phyloP scores from a whole-genome alignment of 495 filamentous ascomycete species.

The Thermothielavioides terrestris region DNA sequence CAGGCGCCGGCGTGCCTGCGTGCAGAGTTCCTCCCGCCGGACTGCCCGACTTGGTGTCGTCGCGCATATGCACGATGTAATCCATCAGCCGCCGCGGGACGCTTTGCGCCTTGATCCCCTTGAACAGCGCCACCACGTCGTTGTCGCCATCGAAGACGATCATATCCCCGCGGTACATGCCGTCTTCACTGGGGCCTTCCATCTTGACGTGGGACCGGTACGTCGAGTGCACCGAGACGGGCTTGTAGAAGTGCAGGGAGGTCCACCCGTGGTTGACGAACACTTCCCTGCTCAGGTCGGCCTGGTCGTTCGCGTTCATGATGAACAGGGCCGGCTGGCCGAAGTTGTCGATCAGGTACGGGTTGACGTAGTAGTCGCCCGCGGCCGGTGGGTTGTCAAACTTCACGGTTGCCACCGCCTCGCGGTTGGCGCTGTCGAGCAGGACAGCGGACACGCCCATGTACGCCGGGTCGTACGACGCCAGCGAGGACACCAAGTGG shows the following conservation, averaged over 20 bases:
- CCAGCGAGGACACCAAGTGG: not conserved
- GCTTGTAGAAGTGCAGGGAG: conserved; percentile 46
- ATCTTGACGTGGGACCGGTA: conserved; percentile 51
- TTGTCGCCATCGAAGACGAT: conserved; percentile 31
- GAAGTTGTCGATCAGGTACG: conserved; percentile 44
- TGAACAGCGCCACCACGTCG: conserved; percentile 22
- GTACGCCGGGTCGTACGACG: not conserved
- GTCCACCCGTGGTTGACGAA: conserved; percentile 57
- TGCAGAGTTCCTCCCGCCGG: no score
- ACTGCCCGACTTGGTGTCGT: no score
- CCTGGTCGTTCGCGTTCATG: conserved; percentile 53
- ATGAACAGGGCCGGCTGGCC: conserved; percentile 46
- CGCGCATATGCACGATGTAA: no score
- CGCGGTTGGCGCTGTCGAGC: conserved; percentile 38
- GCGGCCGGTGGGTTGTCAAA: conserved; percentile 27
- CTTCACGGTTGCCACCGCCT: conserved; percentile 39
- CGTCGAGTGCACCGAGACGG: conserved; percentile 22
- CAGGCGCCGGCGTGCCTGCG: no score
- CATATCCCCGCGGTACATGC: conserved; percentile 32
- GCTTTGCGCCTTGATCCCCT: no score
- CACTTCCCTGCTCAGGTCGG: conserved; percentile 47
- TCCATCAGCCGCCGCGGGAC: no score
- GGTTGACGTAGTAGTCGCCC: conserved; percentile 42
- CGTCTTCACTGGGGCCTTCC: conserved; percentile 22
- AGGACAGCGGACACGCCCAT: not conserved